Evolutionary conservation across 176 grass and related monocot species (phyloP).

Genomic region (Alopecurus myosuroides): DNA sequence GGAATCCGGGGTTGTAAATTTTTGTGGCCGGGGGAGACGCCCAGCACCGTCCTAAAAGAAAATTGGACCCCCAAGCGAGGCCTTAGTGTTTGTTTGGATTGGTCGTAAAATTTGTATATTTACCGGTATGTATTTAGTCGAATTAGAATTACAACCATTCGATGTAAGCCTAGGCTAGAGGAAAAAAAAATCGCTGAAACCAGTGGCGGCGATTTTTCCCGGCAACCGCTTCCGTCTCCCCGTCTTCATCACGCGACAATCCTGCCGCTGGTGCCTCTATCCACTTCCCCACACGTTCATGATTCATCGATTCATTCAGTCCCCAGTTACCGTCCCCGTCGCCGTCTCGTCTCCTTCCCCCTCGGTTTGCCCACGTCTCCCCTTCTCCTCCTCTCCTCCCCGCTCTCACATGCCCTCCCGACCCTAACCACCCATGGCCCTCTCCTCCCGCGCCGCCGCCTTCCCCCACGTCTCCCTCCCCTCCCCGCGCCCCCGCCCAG

Average conservation of each 20-base stretch:
- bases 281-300: neutral
- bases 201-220: neutral
- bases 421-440: conserved; percentile 36
- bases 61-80: too few relatives aligned
- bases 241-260: neutral
- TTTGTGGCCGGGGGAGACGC: too few relatives aligned
- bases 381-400: conserved; percentile 31
- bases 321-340: neutral
- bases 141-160: neutral
- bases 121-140: neutral
- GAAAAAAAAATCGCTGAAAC: neutral
- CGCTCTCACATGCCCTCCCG: conserved; percentile 18
- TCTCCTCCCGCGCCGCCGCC: conserved; percentile 36
- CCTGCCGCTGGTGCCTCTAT: neutral
- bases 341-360: neutral
- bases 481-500: neutral
- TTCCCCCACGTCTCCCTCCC: conserved; percentile 26
- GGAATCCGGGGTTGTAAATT: too few relatives aligned
- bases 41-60: too few relatives aligned
- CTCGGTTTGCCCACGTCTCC: conserved; percentile 30
- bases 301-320: neutral
- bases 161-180: neutral
- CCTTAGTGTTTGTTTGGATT: too few relatives aligned
- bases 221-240: conserved; percentile 4
- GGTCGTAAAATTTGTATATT: too few relatives aligned